Evolutionary conservation across 306 rosid genomes (phyloP).

Genomic region (Acacia confusa): DNA sequence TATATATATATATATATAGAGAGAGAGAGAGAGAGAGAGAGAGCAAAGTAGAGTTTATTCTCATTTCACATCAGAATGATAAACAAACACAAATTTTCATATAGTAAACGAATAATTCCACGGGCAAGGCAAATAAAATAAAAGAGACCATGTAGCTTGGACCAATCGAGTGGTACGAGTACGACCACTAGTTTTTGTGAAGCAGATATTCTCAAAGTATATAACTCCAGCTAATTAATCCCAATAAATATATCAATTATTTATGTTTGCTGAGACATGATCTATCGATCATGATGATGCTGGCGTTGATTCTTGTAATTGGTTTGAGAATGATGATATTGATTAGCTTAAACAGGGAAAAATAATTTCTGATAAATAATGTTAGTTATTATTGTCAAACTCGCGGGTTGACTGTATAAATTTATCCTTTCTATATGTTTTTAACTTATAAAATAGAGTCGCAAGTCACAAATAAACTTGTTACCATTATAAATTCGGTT

Average conservation of each 20-base stretch:
- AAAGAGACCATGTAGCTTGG: neutral
- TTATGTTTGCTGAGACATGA: neutral
- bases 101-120: slow-evolving; percentile 16
- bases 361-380: too few relatives aligned
- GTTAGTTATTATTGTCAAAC: too few relatives aligned
- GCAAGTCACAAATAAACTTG: too few relatives aligned
- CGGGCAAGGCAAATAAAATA: neutral
- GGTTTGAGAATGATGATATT: neutral
- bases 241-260: neutral
- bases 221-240: neutral
- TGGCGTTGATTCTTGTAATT: neutral
- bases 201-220: slow-evolving; percentile 9
- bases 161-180: neutral
- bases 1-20: too few relatives aligned
- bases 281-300: neutral
- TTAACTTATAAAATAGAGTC: too few relatives aligned
- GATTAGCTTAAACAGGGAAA: neutral
- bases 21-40: neutral
- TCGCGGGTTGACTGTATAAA: too few relatives aligned
- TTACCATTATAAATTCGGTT: too few relatives aligned
- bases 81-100: slow-evolving; percentile 7
- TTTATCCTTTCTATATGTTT: too few relatives aligned
- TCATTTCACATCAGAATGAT: neutral
- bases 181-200: slow-evolving; percentile 18
- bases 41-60: neutral